Evolutionary conservation across 2,329 filamentous ascomycete species (phyloP).

Genomic region (Bretziella fagacearum): DNA sequence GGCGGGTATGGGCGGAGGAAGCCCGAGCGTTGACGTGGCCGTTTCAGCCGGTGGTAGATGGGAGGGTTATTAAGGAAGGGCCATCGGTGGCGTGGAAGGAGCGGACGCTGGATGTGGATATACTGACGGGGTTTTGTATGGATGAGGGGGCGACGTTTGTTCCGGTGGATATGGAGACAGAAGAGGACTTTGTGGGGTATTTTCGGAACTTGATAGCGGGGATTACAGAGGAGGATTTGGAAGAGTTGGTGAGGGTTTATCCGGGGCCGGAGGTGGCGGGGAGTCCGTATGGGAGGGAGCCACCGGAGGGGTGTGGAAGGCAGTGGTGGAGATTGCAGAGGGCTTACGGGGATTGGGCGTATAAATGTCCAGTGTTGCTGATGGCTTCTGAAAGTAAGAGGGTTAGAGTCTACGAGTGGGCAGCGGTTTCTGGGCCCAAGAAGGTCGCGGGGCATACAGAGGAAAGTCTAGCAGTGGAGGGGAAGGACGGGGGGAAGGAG

Average conservation of each 20-base stretch:
- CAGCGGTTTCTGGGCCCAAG: constrained; percentile 21
- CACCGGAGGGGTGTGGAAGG: constrained; percentile 26
- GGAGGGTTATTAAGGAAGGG: constrained; percentile 24
- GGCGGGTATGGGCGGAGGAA: neutral
- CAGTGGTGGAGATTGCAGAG: constrained; percentile 42
- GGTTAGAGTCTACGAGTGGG: constrained; percentile 44
- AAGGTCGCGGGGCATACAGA: neutral
- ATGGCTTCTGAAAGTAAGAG: constrained; percentile 28
- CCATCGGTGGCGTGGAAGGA: constrained; percentile 23
- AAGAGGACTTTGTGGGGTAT: constrained; percentile 39
- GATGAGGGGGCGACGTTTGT: constrained; percentile 54
- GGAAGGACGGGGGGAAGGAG: constrained; percentile 15
- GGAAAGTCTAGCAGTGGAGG: neutral
- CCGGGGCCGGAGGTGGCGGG: constrained; percentile 34
- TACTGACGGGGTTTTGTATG: constrained; percentile 50
- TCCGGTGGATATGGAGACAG: constrained; percentile 28
- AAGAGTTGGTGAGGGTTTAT: constrained; percentile 41
- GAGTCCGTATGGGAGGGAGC: constrained; percentile 24
- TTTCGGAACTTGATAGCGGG: constrained; percentile 41
- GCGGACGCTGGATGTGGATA: constrained; percentile 32
- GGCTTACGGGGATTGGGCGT: constrained; percentile 47
- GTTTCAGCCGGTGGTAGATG: constrained; percentile 54
- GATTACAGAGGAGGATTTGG: constrained; percentile 34
- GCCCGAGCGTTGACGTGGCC: constrained; percentile 33
- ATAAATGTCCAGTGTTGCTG: constrained; percentile 46